Conservation (phyloP, 1,139 yeast species). For the Candida mesenterica region DNA sequence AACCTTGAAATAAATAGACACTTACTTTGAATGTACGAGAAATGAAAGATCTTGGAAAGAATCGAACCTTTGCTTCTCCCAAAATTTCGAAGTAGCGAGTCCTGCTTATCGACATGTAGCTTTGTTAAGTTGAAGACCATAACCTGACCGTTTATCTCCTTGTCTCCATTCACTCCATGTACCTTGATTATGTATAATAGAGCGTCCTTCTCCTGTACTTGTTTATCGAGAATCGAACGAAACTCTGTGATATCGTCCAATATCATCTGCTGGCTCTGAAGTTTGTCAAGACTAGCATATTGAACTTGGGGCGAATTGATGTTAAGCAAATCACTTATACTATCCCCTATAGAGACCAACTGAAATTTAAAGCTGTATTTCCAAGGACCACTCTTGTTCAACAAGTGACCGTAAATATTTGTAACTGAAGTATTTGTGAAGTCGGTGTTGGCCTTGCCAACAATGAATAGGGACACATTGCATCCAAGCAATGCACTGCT, state of each 20-base stretch:
- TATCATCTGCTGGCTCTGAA: constrained; percentile 11
- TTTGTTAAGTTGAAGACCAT: constrained; percentile 17
- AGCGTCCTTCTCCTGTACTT: constrained; percentile 8
- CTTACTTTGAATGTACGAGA: constrained; percentile 22
- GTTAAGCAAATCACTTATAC: constrained; percentile 7
- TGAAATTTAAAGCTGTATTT: constrained; percentile 15
- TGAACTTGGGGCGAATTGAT: not conserved
- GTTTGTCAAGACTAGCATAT: constrained; percentile 4
- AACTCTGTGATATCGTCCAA: constrained; percentile 7
- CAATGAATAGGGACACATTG: constrained; percentile 20
- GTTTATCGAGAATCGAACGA: constrained; percentile 4
- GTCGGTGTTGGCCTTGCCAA: constrained; percentile 13
- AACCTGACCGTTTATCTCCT: constrained; percentile 13
- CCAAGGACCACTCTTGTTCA: constrained; percentile 8
- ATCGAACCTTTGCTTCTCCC: not conserved
- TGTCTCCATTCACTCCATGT: constrained; percentile 7
- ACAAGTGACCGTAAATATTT: constrained; percentile 13
- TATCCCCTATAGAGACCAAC: constrained; percentile 4
- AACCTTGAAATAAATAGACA: constrained; percentile 19
- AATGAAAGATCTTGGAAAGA: constrained; percentile 18
- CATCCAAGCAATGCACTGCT: constrained; percentile 17
- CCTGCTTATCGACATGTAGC: no score
- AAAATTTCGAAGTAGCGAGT: constrained; percentile 2
- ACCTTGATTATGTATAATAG: constrained; percentile 11
- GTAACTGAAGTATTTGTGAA: constrained; percentile 12